Base-by-base conservation (phyloP, 2,329 filamentous ascomycete genomes). In the Neonectria faginata region DNA sequence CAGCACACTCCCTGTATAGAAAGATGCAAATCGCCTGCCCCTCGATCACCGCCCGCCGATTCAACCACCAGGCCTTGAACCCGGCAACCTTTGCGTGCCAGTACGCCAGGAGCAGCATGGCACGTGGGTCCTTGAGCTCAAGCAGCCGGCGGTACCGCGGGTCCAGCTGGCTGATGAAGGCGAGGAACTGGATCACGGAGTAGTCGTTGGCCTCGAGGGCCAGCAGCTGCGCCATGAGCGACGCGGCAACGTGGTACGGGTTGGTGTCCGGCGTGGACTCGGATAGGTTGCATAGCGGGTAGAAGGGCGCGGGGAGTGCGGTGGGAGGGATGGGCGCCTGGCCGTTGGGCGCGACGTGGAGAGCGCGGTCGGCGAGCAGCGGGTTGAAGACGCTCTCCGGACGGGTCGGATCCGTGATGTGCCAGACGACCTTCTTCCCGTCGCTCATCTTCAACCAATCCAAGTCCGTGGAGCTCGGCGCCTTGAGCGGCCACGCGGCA, bases 371-470 rank as follows among this genome's bases (percentile, higher is more conserved):
- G 0, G 48, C 29, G 9, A 70, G 41, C 11, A 82, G 69, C 0
- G 65, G 42, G 50, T 77, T 67, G 68, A 88, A 88, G 2, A 84
- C 66, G 57, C 84, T 85, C 18, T 84, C 83, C 0, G 78, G 69
- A 10, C 84, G 78, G 4, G 79, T 63, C 0, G 86, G 84, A 54
- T 89, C 79, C 1, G 83, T 78, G 0, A 88, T 72, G 2, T 80
- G 72, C 82, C 83, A 88, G 1, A 90, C 78, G 4, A 81, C 79
- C 57, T 79, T 81, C 74, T 90, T 90, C 0, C 86, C 85, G 12
- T 85, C 81, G 62, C 80, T 82, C 73, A 90, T 81, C 54, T 79
- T 84, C 2, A 90, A 72, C 88, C 88, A 91, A 69, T 86, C 80
- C 1, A 90, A 77, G 65, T 89, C 85, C 1, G 76, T 50, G 0